Base-by-base conservation (phyloP, 495 filamentous ascomycete genomes). In the Annulohypoxylon bovei region DNA sequence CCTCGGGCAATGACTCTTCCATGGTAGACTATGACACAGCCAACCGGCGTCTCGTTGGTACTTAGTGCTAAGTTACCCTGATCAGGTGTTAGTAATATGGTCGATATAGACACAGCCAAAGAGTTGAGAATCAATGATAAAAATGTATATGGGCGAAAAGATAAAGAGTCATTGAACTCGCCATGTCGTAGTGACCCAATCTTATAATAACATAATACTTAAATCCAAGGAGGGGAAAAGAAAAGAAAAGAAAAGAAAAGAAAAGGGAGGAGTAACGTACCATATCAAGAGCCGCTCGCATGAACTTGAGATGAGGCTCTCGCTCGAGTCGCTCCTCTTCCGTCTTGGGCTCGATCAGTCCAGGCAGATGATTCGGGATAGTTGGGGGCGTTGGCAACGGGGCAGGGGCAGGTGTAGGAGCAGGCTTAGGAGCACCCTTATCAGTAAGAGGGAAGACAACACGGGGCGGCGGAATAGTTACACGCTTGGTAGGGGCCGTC, bases 41-140 rank as follows among this genome's bases (percentile, higher is more conserved):
- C 96, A 14, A 99, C 96, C 5, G 95, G 96, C 1, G 96, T 97
- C 81, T 99, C 95, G 66, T 93, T 90, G 40, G 83, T 90, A 25
- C 79, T 71, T n/a, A 98, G 88, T 14, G 95, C 95, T 58, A 89
- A 85, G 68, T 92, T 87, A 44, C 92, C 94, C 91, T 96, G 49
- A 18, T 30, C 28, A 44, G 23, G 53, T 14, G 52, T 77, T 46
- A 77, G 73, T 22, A 23, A 33, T 46, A 9, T 46, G 23, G 57
- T 9, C 47, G 56, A 35, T 56, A 46, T 22, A 35, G 1, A 62
- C 0, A 52, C 9, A 50, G 47, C 2, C 5, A 60, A 23, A 9
- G n/a, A 2, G 37, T 7, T 7, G 12, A 11, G 20, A 52, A 37
- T 9, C 28, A 14, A n/a, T 6, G 25, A 18, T 33, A 33, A 27